Conservation (phyloP, 768 basidiomycete species). For the Calocera cornea region DNA sequence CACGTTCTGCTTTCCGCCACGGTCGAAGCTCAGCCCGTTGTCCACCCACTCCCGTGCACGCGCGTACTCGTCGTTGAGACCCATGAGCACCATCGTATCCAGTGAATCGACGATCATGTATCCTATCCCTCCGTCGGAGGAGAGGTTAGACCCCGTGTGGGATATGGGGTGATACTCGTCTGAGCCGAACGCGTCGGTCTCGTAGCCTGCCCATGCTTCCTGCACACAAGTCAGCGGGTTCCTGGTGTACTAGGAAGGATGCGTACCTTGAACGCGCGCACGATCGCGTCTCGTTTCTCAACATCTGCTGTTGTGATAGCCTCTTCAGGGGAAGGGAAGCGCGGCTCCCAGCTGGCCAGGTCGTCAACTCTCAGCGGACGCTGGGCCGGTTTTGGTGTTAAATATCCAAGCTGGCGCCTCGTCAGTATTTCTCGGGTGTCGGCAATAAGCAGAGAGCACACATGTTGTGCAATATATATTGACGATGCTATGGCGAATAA, state of each 20-base stretch:
- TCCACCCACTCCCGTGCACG: conserved; percentile 69
- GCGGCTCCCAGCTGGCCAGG: background rate
- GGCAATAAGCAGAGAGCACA: background rate
- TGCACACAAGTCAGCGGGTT: conserved; percentile 23
- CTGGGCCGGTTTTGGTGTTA: background rate
- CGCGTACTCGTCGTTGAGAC: conserved; percentile 59
- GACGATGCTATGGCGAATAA: background rate
- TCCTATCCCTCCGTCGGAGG: conserved; percentile 64
- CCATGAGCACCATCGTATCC: conserved; percentile 80
- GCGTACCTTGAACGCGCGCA: conserved; percentile 65
- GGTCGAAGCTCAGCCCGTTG: conserved; percentile 54
- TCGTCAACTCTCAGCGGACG: background rate
- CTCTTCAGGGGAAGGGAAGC: background rate
- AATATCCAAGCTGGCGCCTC: background rate
- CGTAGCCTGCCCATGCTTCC: conserved; percentile 81
- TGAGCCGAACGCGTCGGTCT: conserved; percentile 77
- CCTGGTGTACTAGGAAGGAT: background rate
- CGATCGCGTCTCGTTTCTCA: conserved; percentile 52
- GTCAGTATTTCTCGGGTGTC: background rate
- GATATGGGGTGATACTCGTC: conserved; percentile 88
- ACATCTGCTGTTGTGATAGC: conserved; percentile 35
- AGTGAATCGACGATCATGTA: conserved; percentile 81
- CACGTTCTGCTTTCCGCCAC: conserved; percentile 66
- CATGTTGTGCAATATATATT: background rate
- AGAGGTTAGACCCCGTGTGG: conserved; percentile 61